phyloP scores from a whole-genome alignment of 495 filamentous ascomycete genomes.

The Letharia lupina region DNA sequence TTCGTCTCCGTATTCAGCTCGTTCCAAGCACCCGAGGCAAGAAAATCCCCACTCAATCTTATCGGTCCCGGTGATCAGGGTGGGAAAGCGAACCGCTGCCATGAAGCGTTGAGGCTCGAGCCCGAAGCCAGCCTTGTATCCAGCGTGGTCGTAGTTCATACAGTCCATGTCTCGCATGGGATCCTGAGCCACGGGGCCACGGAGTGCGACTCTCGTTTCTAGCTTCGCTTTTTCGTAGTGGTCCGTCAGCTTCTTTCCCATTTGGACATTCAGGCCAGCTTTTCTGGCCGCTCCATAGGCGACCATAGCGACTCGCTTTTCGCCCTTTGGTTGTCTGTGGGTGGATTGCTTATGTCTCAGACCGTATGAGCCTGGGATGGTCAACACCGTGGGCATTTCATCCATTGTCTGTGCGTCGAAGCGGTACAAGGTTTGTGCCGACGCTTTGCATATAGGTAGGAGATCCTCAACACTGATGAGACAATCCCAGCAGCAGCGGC shows the following conservation, averaged over 20 bases:
- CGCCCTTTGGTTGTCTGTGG: not conserved
- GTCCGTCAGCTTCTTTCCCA: not conserved
- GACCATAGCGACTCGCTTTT: not conserved
- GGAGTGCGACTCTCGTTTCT: not conserved
- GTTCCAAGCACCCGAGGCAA: not conserved
- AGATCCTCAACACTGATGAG: not conserved
- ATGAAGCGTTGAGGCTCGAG: conserved; percentile 1
- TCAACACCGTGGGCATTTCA: not conserved
- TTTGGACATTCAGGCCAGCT: not conserved
- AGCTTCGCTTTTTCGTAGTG: not conserved
- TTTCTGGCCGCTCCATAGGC: not conserved
- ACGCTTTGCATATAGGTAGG: not conserved
- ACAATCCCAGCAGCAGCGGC: not conserved
- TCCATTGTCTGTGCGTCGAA: not conserved
- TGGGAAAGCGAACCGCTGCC: not conserved
- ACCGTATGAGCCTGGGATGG: not conserved
- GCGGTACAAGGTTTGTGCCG: not conserved
- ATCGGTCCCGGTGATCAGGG: not conserved
- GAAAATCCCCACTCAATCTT: not conserved
- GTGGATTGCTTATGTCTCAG: not conserved
- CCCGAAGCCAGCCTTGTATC: not conserved
- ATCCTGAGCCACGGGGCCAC: not conserved
- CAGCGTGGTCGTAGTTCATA: not conserved
- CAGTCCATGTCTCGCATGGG: not conserved
- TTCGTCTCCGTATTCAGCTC: not conserved